Evolutionary conservation across 2,329 filamentous ascomycete species (phyloP).

Genomic region (Aspergillus chevalieri): DNA sequence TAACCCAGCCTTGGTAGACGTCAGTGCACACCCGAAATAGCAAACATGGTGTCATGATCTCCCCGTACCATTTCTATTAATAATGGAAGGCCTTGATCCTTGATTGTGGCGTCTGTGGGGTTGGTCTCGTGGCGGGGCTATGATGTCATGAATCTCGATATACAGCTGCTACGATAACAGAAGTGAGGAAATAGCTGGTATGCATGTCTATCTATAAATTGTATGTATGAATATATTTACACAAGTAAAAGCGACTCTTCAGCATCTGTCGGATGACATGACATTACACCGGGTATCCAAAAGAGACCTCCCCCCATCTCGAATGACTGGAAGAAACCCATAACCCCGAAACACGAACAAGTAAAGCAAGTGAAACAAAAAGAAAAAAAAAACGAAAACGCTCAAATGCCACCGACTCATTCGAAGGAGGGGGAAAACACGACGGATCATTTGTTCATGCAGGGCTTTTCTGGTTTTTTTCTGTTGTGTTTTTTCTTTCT

Average conservation of each 20-base stretch:
- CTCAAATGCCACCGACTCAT: constrained; percentile 4
- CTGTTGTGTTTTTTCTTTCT: not conserved
- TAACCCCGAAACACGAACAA: constrained; percentile 2
- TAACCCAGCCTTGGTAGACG: no score
- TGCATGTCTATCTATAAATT: constrained; percentile 42
- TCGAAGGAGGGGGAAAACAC: not conserved
- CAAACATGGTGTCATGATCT: no score
- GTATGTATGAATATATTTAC: not conserved
- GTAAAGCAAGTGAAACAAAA: not conserved
- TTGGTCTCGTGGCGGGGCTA: no score
- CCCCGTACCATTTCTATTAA: no score
- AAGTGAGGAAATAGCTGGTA: constrained; percentile 22
- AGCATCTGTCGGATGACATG: not conserved
- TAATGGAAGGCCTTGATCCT: no score
- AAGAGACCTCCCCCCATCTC: constrained; percentile 7
- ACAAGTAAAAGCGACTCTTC: not conserved
- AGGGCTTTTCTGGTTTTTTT: not conserved
- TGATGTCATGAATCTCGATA: not conserved
- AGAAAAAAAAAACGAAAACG: constrained; percentile 5
- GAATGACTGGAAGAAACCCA: constrained; percentile 3
- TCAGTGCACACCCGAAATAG: no score
- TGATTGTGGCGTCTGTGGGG: no score
- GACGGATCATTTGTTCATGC: not conserved
- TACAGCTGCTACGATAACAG: not conserved
- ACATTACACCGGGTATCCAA: constrained; percentile 12